phyloP scores from a whole-genome alignment of 1,284 basidiomycete species.

The Grifola frondosa region DNA sequence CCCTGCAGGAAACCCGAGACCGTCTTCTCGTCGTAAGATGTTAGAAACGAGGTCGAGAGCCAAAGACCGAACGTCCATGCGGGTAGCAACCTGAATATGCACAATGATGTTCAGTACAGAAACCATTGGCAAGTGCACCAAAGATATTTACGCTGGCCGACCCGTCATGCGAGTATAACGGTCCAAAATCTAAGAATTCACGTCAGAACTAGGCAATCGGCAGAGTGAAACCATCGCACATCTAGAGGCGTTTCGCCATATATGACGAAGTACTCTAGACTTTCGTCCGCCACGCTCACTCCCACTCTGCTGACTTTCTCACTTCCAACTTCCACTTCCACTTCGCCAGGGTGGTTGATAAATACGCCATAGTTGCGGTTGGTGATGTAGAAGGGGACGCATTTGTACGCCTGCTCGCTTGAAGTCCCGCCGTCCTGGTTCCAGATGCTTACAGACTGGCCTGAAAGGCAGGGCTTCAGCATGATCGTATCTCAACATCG shows the following conservation, averaged over 20 bases:
- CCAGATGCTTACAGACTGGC: conserved; percentile 66
- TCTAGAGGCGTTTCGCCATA: conserved; percentile 63
- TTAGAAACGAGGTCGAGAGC: conserved; percentile 77
- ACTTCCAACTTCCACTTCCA: conserved; percentile 71
- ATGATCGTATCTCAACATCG: conserved; percentile 1
- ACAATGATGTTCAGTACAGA: not conserved
- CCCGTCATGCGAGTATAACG: conserved; percentile 65
- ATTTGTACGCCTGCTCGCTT: conserved; percentile 75
- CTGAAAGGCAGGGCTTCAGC: conserved; percentile 35
- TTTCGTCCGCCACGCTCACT: conserved; percentile 61
- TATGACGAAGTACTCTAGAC: conserved; percentile 69
- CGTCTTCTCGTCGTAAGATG: conserved; percentile 64
- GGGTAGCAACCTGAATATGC: conserved; percentile 51
- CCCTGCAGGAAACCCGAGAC: conserved; percentile 69
- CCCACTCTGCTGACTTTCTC: conserved; percentile 75
- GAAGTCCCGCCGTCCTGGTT: conserved; percentile 73
- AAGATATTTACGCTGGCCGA: conserved; percentile 50
- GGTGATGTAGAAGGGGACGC: conserved; percentile 71
- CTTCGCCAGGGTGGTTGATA: conserved; percentile 76
- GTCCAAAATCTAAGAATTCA: conserved; percentile 50
- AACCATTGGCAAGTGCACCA: not conserved
- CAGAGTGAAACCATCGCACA: conserved; percentile 34
- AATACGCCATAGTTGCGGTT: conserved; percentile 73
- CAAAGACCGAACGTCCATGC: conserved; percentile 76
- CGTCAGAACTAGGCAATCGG: conserved; percentile 1